A percentile compares a stretch with the other conserved stretches of the same genome.
Conservation (phyloP, 441 rosid genomes). For the Adansonia grandidieri region DNA sequence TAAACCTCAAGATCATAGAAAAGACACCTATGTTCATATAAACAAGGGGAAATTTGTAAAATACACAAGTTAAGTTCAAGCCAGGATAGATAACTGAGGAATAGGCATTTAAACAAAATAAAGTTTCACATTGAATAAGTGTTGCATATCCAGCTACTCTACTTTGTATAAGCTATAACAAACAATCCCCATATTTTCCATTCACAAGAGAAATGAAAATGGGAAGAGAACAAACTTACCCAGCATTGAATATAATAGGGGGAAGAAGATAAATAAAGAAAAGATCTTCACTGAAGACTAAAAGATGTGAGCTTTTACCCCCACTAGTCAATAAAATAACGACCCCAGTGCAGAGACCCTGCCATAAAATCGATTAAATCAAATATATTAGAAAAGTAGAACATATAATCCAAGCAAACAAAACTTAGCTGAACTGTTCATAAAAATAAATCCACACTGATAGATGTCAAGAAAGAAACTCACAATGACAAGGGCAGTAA, state of each 20-base stretch:
- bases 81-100: neutral
- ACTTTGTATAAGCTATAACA: neutral
- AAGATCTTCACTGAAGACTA: slow-evolving; percentile 96
- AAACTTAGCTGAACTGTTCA: slow-evolving; percentile 12
- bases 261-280: slow-evolving; percentile 96
- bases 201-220: slow-evolving; percentile 8
- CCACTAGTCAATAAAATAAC: slow-evolving; percentile 71
- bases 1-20: neutral
- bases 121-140: neutral
- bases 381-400: neutral
- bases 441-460: neutral
- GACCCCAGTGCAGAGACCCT: slow-evolving; percentile 81
- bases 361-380: slow-evolving; percentile 33
- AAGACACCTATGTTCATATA: neutral
- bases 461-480: slow-evolving; percentile 29
- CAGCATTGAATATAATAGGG: slow-evolving; percentile 95
- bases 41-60: slow-evolving; percentile 2
- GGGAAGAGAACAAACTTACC: slow-evolving; percentile 50
- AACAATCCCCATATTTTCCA: neutral
- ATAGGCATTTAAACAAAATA: slow-evolving; percentile 1
- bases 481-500: slow-evolving; percentile 84
- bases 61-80: neutral
- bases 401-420: neutral
- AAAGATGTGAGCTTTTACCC: slow-evolving; percentile 82
- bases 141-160: neutral